Percentiles rank a stretch among this genome's conserved stretches.
Conservation (phyloP, 495 filamentous ascomycete genomes). For the Stereocaulon alpinum region DNA sequence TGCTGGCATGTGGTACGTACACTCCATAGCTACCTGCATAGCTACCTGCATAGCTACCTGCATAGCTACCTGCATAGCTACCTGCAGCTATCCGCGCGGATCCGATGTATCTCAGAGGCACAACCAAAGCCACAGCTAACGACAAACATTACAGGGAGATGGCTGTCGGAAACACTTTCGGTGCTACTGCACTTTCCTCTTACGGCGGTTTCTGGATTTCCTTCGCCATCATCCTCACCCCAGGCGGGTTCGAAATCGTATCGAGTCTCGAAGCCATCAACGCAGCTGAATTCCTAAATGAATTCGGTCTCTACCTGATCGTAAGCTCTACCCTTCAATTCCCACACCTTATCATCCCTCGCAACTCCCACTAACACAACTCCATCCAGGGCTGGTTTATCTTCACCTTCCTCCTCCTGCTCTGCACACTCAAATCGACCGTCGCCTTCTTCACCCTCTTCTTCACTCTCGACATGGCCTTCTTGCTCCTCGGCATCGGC, state of each 20-base stretch:
- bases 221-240: slow-evolving; percentile 80
- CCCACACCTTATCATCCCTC: neutral
- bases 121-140: neutral
- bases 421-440: slow-evolving; percentile 88
- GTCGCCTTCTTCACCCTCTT: slow-evolving; percentile 95
- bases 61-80: neutral
- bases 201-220: slow-evolving; percentile 98
- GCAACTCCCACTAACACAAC: neutral
- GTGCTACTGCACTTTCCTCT: slow-evolving; percentile 90
- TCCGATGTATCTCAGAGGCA: too few relatives aligned
- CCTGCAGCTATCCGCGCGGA: too few relatives aligned
- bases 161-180: slow-evolving; percentile 96
- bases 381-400: slow-evolving; percentile 77
- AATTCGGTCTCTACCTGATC: slow-evolving; percentile 78
- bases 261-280: slow-evolving; percentile 26
- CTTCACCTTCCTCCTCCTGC: slow-evolving; percentile 80
- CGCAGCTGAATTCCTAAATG: slow-evolving; percentile 45
- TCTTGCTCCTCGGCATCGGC: slow-evolving; percentile 73
- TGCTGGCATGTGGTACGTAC: slow-evolving; percentile 92
- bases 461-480: slow-evolving; percentile 85
- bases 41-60: too few relatives aligned
- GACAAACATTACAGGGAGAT: slow-evolving; percentile 62
- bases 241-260: slow-evolving; percentile 57
- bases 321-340: slow-evolving; percentile 29
- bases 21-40: neutral